Percentiles rank a stretch among this genome's conserved stretches.
Conservation (phyloP, 164 flowering plant species). For the Sedum album region DNA sequence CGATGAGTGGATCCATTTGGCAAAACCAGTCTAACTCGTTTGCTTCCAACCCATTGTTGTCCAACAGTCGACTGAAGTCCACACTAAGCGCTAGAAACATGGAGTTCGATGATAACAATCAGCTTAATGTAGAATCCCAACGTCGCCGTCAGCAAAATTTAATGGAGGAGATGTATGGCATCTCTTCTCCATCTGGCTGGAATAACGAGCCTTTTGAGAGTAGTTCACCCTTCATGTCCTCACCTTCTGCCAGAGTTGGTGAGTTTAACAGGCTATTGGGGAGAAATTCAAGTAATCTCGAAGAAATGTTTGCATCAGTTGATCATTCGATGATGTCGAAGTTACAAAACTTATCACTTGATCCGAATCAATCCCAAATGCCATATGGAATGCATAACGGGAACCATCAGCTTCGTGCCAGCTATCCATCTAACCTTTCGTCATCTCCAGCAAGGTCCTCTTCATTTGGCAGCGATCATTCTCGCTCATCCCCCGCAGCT, state of each 20-base stretch:
- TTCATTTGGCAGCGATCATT: slow-evolving; percentile 30
- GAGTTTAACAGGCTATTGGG: slow-evolving; percentile 25
- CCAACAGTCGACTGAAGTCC: slow-evolving; percentile 43
- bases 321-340: slow-evolving; percentile 30
- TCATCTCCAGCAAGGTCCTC: slow-evolving; percentile 32
- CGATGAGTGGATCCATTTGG: slow-evolving; percentile 37
- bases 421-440: slow-evolving; percentile 28
- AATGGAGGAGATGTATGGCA: slow-evolving; percentile 32
- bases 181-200: slow-evolving; percentile 45
- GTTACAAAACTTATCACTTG: slow-evolving; percentile 26
- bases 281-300: slow-evolving; percentile 38
- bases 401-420: slow-evolving; percentile 28
- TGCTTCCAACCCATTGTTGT: slow-evolving; percentile 25
- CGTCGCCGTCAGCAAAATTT: slow-evolving; percentile 26
- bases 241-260: slow-evolving; percentile 23
- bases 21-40: slow-evolving; percentile 22
- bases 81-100: slow-evolving; percentile 35
- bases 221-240: slow-evolving; percentile 21
- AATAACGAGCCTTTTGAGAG: slow-evolving; percentile 15
- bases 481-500: slow-evolving; percentile 20
- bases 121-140: slow-evolving; percentile 26
- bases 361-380: slow-evolving; percentile 27
- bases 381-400: slow-evolving; percentile 27
- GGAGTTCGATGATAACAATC: slow-evolving; percentile 25
- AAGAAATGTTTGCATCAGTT: slow-evolving; percentile 30